Percentiles rank a stretch among this genome's conserved stretches.
These are phyloP conservation scores for Pichia thaimueangensis DNA, from an alignment of 805 yeast genomes.

Conservation along the genomic window DNA sequence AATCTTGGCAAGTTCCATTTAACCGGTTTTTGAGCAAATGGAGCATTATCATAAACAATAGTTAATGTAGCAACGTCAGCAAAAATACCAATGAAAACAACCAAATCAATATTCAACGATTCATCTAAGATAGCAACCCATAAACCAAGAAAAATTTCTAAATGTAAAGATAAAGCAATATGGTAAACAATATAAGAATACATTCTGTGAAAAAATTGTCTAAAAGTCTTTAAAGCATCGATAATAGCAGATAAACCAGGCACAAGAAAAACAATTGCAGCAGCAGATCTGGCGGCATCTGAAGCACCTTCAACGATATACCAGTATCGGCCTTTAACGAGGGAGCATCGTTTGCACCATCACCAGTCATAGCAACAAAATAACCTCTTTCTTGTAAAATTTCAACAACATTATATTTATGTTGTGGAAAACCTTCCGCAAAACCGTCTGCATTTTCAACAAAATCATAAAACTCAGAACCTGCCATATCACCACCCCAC, in stretches of 20 bases:
- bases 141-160: slow-evolving; percentile 87
- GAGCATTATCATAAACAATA: slow-evolving; percentile 80
- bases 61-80: slow-evolving; percentile 96
- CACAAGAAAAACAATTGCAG: slow-evolving; percentile 89
- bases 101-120: slow-evolving; percentile 77
- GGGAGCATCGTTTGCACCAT: slow-evolving; percentile 96
- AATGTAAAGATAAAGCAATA: slow-evolving; percentile 87
- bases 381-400: slow-evolving; percentile 90
- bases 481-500: slow-evolving; percentile 93
- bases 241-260: slow-evolving; percentile 91
- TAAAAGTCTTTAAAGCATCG: slow-evolving; percentile 87
- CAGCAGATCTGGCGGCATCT: slow-evolving; percentile 93
- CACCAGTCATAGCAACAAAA: slow-evolving; percentile 98
- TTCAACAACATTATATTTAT: slow-evolving; percentile 90
- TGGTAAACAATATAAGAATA: slow-evolving; percentile 95
- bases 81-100: slow-evolving; percentile 92
- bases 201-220: slow-evolving; percentile 98
- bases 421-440: slow-evolving; percentile 97
- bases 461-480: slow-evolving; percentile 92
- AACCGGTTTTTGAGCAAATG: slow-evolving; percentile 82
- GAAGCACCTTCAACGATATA: slow-evolving; percentile 97
- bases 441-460: slow-evolving; percentile 97
- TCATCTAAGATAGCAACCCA: slow-evolving; percentile 90
- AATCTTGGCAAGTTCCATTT: slow-evolving; percentile 92
- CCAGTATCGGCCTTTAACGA: slow-evolving; percentile 89